These are phyloP conservation scores for Pseudozyma thailandica DNA, from an alignment of 1,284 basidiomycete species.

Conservation along the genomic window DNA sequence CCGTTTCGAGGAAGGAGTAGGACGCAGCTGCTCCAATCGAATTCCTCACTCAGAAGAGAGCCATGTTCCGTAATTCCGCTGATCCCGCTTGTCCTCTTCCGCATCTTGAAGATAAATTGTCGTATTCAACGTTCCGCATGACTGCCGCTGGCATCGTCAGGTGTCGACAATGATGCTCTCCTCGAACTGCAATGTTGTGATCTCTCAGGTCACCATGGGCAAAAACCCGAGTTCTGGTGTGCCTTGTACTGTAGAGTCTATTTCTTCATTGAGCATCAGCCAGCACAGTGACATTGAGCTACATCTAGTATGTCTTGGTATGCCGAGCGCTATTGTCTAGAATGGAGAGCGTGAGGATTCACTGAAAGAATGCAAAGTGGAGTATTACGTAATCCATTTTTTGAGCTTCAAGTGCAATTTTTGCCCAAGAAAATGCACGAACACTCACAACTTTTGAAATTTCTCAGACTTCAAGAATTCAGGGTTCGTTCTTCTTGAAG, in stretches of 20 bases:
- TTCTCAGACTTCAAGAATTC: conserved; percentile 1
- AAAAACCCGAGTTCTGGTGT: no score
- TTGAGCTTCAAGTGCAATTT: conserved; percentile 16
- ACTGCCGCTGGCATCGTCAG: conserved; percentile 3
- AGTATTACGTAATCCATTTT: conserved; percentile 42
- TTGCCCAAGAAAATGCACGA: conserved; percentile 14
- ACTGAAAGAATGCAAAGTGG: background rate
- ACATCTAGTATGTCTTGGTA: no score
- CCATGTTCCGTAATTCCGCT: background rate
- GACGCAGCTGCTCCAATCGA: no score
- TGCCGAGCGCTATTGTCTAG: no score
- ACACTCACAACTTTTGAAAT: conserved; percentile 5
- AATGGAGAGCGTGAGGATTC: conserved; percentile 1
- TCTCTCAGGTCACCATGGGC: no score
- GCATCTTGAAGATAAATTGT: background rate
- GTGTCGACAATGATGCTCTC: conserved; percentile 4
- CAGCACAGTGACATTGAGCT: no score
- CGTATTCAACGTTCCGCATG: background rate
- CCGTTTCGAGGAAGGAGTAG: background rate
- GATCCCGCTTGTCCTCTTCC: background rate
- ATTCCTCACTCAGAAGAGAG: no score
- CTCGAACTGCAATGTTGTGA: no score
- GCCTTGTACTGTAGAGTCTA: no score
- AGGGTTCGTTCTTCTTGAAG: conserved; percentile 11
- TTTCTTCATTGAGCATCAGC: no score